Evolutionary conservation across 148 eudicot genomes (phyloP), one percentile per base, ranked within the genome.

Genomic region (Chenopodium formosanum): DNA sequence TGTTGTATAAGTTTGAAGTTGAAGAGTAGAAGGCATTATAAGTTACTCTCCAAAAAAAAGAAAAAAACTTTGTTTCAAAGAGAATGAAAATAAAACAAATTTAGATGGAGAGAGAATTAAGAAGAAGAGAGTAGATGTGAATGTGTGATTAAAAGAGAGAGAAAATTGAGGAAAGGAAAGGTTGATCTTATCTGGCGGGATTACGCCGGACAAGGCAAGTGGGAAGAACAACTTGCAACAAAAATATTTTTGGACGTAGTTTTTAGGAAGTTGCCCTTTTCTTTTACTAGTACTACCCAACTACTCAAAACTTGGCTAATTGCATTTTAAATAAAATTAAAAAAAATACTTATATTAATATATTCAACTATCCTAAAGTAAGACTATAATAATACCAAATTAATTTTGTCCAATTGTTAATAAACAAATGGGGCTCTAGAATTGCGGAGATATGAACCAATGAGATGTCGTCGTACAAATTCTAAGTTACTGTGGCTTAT

Each of bases 11-110:
- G 80, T 64, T 75, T 89, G 75, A 27, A 88, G 90, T 50, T 86
- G 82, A 40, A 92, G 88, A 70, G 92, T 81, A 29, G 93, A 87
- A 70, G 90, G 91, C 98, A 92, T 92, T 7, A 58, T 71, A 37
- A 16, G 1, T 56, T 29, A 60, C 79, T 62, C 34, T 46, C 80
- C n/a, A 5, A 1, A 22, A 11, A 40, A 6, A 34, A 34, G 2
- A 34, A 34, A 40, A 40, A 40, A 40, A 6, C 14, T 47, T 0
- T 23, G 4, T 31, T 12, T 4, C 0, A n/a, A 23, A 34, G 46
- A 46, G 29, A 48, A 25, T 25, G 25, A 62, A 72, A n/a, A 4
- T 16, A 60, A 37, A 37, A 37, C 44, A 37, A 37, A 0, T 50
- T 64, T 2, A 29, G 25, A 34, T 53, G 67, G 17, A 20, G 66